A percentile compares a stretch with the other conserved stretches of the same genome.
These are phyloP conservation scores for Mycena metata DNA, from an alignment of 768 basidiomycete genomes.

Conservation along the genomic window DNA sequence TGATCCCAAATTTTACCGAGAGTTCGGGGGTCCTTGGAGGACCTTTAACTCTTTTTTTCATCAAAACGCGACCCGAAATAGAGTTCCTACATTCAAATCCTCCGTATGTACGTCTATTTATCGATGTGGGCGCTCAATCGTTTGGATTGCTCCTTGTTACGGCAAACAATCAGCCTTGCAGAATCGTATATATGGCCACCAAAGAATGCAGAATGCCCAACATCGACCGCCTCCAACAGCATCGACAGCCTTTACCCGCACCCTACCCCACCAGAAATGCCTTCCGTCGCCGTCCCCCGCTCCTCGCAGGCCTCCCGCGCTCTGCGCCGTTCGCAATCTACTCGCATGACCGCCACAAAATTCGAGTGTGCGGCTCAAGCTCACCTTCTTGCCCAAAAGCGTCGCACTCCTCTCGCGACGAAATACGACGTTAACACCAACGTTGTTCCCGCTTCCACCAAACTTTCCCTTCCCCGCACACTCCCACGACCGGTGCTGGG, in stretches of 20 bases:
- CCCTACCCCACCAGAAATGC: slow-evolving; percentile 4
- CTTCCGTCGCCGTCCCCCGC: slow-evolving; percentile 19
- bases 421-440: slow-evolving; percentile 27
- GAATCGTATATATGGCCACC: not conserved
- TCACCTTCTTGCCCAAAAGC: slow-evolving; percentile 23
- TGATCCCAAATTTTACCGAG: no score
- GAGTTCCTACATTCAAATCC: no score
- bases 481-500: slow-evolving; percentile 39
- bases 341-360: slow-evolving; percentile 4
- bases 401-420: slow-evolving; percentile 31
- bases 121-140: no score
- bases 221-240: not conserved
- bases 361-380: slow-evolving; percentile 26
- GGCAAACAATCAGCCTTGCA: no score
- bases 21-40: no score
- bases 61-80: no score
- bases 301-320: slow-evolving; percentile 5
- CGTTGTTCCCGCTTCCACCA: slow-evolving; percentile 18
- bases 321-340: slow-evolving; percentile 19
- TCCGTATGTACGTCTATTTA: no score
- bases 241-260: not conserved
- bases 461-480: slow-evolving; percentile 38
- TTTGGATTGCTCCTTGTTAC: no score
- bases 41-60: no score
- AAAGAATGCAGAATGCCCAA: not conserved